Evolutionary conservation across 2,329 filamentous ascomycete species (phyloP).

Genomic region (Colletotrichum lentis): DNA sequence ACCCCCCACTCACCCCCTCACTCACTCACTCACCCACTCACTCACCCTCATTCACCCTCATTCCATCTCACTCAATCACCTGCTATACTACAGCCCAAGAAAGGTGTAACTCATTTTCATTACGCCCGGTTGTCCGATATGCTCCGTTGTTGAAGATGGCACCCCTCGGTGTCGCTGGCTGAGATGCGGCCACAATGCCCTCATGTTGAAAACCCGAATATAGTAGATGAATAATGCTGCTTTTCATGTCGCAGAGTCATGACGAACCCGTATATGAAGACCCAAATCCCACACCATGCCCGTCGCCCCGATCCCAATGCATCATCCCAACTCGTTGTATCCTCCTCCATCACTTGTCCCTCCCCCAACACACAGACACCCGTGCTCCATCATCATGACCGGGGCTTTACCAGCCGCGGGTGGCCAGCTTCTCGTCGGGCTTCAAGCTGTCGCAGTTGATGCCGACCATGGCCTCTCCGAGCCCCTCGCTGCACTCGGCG

Average conservation of each 20-base stretch:
- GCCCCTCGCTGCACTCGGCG: constrained; percentile 83
- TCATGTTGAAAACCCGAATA: constrained; percentile 21
- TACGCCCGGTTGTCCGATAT: constrained; percentile 17
- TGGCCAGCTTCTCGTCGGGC: constrained; percentile 82
- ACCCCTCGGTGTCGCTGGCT: constrained; percentile 16
- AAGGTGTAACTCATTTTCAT: constrained; percentile 24
- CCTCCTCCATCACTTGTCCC: no score
- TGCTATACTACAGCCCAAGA: neutral
- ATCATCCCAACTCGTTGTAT: no score
- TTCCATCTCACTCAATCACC: no score
- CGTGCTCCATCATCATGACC: neutral
- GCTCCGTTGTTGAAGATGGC: constrained; percentile 24
- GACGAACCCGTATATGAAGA: constrained; percentile 28
- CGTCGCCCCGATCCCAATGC: no score
- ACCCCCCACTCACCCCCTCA: no score
- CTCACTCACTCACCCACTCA: no score
- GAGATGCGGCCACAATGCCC: constrained; percentile 31
- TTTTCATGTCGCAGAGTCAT: constrained; percentile 37
- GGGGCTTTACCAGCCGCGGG: constrained; percentile 81
- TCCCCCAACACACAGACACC: neutral
- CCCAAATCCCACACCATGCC: constrained; percentile 4
- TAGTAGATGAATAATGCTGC: constrained; percentile 15
- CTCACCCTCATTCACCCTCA: no score
- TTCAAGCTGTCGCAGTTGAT: constrained; percentile 85
- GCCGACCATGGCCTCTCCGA: constrained; percentile 98